phyloP scores from a whole-genome alignment of 2,329 filamentous ascomycete genomes.

The Hypoxylon sp. region DNA sequence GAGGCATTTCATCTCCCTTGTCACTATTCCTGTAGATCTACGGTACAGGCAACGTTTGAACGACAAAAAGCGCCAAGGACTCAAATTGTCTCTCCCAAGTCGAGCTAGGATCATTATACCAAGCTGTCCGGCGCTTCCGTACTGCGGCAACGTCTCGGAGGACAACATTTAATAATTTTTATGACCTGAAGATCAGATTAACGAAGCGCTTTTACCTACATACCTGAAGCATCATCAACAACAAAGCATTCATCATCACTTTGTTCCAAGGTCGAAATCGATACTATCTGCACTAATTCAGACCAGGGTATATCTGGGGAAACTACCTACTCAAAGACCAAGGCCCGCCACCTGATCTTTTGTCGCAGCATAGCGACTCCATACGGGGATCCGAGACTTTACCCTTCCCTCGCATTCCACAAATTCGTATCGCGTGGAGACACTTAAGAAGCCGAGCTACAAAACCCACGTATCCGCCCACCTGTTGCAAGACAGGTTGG shows the following conservation, averaged over 20 bases:
- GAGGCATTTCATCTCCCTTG: constrained; percentile 14
- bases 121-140: constrained; percentile 43
- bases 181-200: constrained; percentile 7
- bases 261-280: constrained; percentile 18
- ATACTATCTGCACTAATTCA: constrained; percentile 12
- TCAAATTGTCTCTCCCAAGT: constrained; percentile 9
- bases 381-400: constrained; percentile 47
- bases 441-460: constrained; percentile 48
- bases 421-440: constrained; percentile 53
- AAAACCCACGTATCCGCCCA: constrained; percentile 51
- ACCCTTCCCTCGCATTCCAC: constrained; percentile 51
- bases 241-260: constrained; percentile 15
- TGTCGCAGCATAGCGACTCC: constrained; percentile 46
- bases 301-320: constrained; percentile 22
- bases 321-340: constrained; percentile 22
- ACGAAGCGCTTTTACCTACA: constrained; percentile 7
- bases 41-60: neutral
- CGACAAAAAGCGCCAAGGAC: constrained; percentile 8
- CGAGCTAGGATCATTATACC: constrained; percentile 30
- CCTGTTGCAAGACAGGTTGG: constrained; percentile 40
- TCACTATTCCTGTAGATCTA: constrained; percentile 4
- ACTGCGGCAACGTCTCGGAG: constrained; percentile 24
- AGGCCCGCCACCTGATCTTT: constrained; percentile 41
- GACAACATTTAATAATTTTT: constrained; percentile 19
- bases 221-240: neutral